A percentile compares a stretch with the other conserved stretches of the same genome.
phyloP scores from a whole-genome alignment of 2,329 filamentous ascomycete species.

The Colletotrichum musae region DNA sequence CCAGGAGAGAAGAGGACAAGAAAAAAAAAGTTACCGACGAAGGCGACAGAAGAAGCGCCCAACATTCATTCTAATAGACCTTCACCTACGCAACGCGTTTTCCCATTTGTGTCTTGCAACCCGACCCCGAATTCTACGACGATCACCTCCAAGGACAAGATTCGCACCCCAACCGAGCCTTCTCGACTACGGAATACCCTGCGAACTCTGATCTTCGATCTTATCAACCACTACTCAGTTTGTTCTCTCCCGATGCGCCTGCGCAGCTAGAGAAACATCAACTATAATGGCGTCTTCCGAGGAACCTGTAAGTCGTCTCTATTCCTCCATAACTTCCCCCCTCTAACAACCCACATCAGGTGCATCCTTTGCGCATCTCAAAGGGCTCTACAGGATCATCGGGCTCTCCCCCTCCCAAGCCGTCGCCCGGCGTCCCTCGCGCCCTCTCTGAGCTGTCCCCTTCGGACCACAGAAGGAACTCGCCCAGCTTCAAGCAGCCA shows the following conservation, averaged over 20 bases:
- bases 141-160: constrained; percentile 10
- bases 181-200: constrained; percentile 21
- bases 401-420: constrained; percentile 74
- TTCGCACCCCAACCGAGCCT: constrained; percentile 13
- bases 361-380: constrained; percentile 85
- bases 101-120: constrained; percentile 36
- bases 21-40: constrained; percentile 13
- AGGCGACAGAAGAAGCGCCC: constrained; percentile 18
- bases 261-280: constrained; percentile 26
- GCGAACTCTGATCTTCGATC: constrained; percentile 19
- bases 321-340: not conserved
- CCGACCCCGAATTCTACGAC: constrained; percentile 9
- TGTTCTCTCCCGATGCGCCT: constrained; percentile 26
- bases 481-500: constrained; percentile 90
- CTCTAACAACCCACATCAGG: constrained; percentile 58
- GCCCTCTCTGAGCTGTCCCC: constrained; percentile 92
- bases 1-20: not conserved
- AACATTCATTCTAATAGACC: constrained; percentile 38
- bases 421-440: constrained; percentile 73
- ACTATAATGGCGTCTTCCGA: constrained; percentile 40
- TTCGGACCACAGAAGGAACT: constrained; percentile 89
- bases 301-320: constrained; percentile 39
- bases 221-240: constrained; percentile 12
- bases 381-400: constrained; percentile 68
- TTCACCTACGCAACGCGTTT: constrained; percentile 25